These are phyloP conservation scores for Aristolochia fimbriata DNA, from an alignment of 164 flowering plant genomes.

Conservation along the genomic window DNA sequence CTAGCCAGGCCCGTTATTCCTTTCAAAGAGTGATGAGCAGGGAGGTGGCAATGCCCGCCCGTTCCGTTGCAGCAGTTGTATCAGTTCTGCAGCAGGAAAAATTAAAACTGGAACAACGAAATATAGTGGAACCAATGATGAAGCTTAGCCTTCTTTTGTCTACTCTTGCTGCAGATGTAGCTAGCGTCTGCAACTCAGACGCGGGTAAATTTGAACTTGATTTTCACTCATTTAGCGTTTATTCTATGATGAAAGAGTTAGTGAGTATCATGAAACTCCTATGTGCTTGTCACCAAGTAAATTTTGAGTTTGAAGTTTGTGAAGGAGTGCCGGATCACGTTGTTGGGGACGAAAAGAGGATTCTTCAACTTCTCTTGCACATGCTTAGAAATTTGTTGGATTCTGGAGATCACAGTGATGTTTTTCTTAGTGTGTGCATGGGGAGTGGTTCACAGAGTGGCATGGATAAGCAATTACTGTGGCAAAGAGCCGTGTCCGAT, in stretches of 20 bases:
- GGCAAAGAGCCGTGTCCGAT: conserved; percentile 10
- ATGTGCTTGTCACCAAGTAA: conserved; percentile 26
- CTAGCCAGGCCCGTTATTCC: conserved; percentile 41
- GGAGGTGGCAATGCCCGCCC: conserved; percentile 50
- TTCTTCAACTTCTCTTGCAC: conserved; percentile 50
- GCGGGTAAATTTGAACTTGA: conserved; percentile 6
- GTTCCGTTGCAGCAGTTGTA: conserved; percentile 40
- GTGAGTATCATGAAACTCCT: conserved; percentile 35
- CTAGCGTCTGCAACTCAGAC: conserved; percentile 21
- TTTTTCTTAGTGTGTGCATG: conserved; percentile 23
- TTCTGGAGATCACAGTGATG: conserved; percentile 13
- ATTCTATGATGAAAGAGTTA: conserved; percentile 39
- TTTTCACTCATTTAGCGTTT: conserved; percentile 28
- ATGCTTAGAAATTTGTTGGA: conserved; percentile 44
- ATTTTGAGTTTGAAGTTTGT: conserved; percentile 28
- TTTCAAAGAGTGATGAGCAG: conserved; percentile 54
- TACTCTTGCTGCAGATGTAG: conserved; percentile 43
- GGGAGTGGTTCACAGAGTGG: conserved; percentile 17
- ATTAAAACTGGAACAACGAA: conserved; percentile 17
- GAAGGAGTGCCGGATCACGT: conserved; percentile 41
- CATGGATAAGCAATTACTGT: conserved; percentile 9
- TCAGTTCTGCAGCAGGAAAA: conserved; percentile 37
- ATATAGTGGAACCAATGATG: conserved; percentile 39
- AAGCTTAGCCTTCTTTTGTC: conserved; percentile 40
- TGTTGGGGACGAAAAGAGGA: conserved; percentile 49